phyloP scores from a whole-genome alignment of 129 eudicot species.

The Scalesia atractyloides region DNA sequence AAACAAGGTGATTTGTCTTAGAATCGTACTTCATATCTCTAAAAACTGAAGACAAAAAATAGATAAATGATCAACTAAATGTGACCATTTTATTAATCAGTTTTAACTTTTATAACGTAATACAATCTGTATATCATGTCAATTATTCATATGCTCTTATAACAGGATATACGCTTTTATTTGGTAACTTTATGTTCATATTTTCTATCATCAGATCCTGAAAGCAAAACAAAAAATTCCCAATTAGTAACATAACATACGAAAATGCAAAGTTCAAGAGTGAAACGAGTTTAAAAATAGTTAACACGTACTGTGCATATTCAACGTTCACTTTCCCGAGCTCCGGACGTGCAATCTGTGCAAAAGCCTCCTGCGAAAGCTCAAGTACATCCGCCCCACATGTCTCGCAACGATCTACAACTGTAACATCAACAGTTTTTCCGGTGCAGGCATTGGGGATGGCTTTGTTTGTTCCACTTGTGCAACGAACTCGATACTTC shows the following conservation, averaged over 20 bases:
- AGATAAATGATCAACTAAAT: too few relatives aligned
- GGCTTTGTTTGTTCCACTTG: conserved; percentile 44
- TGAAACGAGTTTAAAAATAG: not conserved
- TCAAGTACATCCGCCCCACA: conserved; percentile 23
- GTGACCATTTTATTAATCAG: too few relatives aligned
- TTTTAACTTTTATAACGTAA: too few relatives aligned
- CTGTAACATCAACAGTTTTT: conserved; percentile 23
- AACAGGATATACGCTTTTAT: not conserved
- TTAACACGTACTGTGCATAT: conserved; percentile 20
- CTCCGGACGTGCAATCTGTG: conserved; percentile 28
- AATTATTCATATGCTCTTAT: not conserved
- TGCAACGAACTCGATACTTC: conserved; percentile 38
- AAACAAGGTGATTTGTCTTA: too few relatives aligned
- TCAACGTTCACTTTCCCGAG: conserved; percentile 33
- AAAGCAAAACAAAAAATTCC: conserved; percentile 3
- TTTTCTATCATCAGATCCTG: conserved; percentile 21
- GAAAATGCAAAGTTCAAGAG: not conserved
- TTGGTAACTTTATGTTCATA: not conserved
- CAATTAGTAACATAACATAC: conserved; percentile 1
- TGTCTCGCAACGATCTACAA: conserved; percentile 26
- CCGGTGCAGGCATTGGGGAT: conserved; percentile 37
- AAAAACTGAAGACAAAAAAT: too few relatives aligned
- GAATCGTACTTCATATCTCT: too few relatives aligned
- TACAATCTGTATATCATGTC: too few relatives aligned
- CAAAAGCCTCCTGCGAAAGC: conserved; percentile 32